Conservation (phyloP, 495 filamentous ascomycete species). For the Pseudotulostoma volvatum region DNA sequence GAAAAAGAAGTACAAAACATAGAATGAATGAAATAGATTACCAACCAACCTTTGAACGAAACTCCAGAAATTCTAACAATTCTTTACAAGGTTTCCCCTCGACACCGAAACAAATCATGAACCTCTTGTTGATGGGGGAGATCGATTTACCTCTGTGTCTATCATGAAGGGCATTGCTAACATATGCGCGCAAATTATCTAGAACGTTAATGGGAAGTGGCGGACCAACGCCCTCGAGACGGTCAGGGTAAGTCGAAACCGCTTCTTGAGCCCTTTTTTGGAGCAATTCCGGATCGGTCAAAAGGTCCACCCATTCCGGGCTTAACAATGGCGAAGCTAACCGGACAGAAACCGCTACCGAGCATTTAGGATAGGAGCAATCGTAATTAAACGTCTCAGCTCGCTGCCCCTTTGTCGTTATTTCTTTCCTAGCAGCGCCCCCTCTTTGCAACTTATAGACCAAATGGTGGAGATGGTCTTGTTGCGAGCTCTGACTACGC, state of each 20-base stretch:
- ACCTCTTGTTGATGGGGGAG: constrained; percentile 53
- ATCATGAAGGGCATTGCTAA: constrained; percentile 41
- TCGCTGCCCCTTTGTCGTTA: constrained; percentile 19
- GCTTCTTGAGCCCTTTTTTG: constrained; percentile 35
- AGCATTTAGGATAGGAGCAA: constrained; percentile 43
- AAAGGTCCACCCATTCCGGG: constrained; percentile 29
- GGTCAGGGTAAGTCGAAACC: constrained; percentile 37
- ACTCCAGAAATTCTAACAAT: constrained; percentile 48
- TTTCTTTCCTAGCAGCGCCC: constrained; percentile 11
- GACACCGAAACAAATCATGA: constrained; percentile 48
- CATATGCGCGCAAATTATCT: constrained; percentile 41
- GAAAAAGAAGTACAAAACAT: no score
- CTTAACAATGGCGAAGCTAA: constrained; percentile 37
- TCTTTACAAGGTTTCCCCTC: constrained; percentile 38
- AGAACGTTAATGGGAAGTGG: constrained; percentile 34
- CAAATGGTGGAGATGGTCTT: constrained; percentile 32
- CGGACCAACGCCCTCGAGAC: constrained; percentile 36
- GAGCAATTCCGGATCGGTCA: constrained; percentile 41
- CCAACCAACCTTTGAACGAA: constrained; percentile 28
- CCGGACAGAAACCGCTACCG: constrained; percentile 36
- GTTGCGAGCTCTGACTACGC: constrained; percentile 6
- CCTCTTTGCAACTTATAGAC: constrained; percentile 21
- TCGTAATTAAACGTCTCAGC: constrained; percentile 33
- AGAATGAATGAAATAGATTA: no score
- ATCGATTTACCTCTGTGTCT: constrained; percentile 35